Base-by-base conservation (phyloP, 2,329 filamentous ascomycete genomes). In the Colletotrichum somersetense region DNA sequence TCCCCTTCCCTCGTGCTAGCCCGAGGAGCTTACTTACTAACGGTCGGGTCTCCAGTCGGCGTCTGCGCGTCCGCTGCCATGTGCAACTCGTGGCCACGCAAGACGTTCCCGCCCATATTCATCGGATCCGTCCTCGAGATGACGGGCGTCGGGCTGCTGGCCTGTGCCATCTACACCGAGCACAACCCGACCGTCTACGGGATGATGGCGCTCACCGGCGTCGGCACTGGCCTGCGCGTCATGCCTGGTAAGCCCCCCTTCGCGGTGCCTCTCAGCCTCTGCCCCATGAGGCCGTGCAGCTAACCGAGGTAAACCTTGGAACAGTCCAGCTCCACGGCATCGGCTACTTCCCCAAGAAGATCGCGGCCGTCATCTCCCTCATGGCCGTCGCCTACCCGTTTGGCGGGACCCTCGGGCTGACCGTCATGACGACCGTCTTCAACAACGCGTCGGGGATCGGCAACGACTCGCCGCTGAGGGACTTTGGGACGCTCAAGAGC, bases 371-470 rank as follows among this genome's bases (percentile, higher is more conserved):
- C 4, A 86, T 91, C 67, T 89, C 87, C 0, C 77, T 93, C 12
- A 85, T 91, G 78, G 83, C 86, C 0, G 88, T 93, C 65, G 85
- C 89, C 2, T 71, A 88, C 20, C 89, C 89, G 0, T 87, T 93
- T 33, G 91, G 91, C 4, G 91, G 91, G 16, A 92, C 90, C 0
- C 79, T 93, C 3, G 88, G 87, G 0, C 83, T 92, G 57, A 91
- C 91, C 0, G 85, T 93, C 75, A 92, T 93, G 91, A 87, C 89
- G 18, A 86, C 88, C 11, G 90, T 93, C 1, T 92, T 92, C 79
- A 91, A 92, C 77, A 93, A 93, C 73, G 81, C 78, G 5, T 79
- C 79, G 7, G 80, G 78, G 1, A 71, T 77, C 33, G 64, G 68
- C 26, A 64, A 55, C 56, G 62, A 75, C 65, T 81, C 71, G 12